phyloP scores from a whole-genome alignment of 345 rosid species.

The Angophora floribunda region DNA sequence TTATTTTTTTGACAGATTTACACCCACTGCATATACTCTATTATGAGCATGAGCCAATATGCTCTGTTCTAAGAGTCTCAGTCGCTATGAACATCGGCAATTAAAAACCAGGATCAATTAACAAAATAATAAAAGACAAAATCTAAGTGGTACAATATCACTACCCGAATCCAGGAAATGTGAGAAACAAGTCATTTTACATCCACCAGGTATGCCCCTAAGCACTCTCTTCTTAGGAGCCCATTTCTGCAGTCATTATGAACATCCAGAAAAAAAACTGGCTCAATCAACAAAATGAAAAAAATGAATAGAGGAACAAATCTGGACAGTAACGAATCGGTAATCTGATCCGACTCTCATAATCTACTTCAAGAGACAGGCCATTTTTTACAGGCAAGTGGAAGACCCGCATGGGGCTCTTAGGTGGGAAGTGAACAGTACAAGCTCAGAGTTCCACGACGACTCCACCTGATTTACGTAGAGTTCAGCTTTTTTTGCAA shows the following conservation, averaged over 20 bases:
- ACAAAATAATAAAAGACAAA: not conserved
- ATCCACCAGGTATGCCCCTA: no score
- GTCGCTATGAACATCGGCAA: not conserved
- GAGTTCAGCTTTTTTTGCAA: not conserved
- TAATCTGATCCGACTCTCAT: not conserved
- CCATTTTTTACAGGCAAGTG: not conserved
- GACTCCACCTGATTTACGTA: no score
- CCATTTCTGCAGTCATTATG: not conserved
- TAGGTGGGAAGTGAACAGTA: not conserved
- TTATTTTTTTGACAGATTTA: not conserved
- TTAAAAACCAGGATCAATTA: no score
- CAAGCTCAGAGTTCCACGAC: not conserved
- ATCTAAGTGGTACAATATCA: not conserved
- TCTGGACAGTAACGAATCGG: not conserved
- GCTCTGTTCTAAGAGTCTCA: not conserved
- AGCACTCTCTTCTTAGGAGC: not conserved
- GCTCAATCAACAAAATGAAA: not conserved
- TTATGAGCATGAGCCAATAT: accelerated
- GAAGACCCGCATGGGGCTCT: not conserved
- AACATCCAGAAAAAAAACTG: not conserved
- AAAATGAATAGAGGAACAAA: not conserved
- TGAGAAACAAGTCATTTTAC: no score
- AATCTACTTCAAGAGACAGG: not conserved
- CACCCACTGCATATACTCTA: not conserved
- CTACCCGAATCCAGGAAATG: not conserved